Conservation (phyloP, 805 yeast genomes). For the Wickerhamiella lipophila region DNA sequence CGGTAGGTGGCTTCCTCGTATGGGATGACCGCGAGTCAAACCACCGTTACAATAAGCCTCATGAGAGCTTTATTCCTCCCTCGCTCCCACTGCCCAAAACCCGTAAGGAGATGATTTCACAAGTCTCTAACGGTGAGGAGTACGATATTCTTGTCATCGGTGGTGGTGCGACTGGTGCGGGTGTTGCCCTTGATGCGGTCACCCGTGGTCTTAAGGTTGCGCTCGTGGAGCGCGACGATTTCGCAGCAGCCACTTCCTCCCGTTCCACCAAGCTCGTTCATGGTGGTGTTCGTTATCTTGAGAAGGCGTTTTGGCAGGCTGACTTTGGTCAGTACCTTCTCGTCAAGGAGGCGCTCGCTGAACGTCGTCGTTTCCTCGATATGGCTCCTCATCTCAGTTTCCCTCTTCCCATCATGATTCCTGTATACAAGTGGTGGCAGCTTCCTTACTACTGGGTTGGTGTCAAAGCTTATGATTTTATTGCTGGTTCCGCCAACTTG, state of each 20-base stretch:
- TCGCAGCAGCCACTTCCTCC: conserved; percentile 85
- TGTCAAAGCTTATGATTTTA: conserved; percentile 79
- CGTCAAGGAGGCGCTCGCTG: conserved; percentile 80
- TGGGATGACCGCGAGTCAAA: conserved; percentile 21
- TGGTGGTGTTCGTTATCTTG: conserved; percentile 92
- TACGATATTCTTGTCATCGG: conserved; percentile 81
- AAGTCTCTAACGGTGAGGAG: conserved; percentile 32
- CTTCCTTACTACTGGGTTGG: conserved; percentile 88
- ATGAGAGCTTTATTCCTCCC: conserved; percentile 19
- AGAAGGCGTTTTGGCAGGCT: conserved; percentile 85
- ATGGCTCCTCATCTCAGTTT: conserved; percentile 87
- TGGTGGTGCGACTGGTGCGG: conserved; percentile 95
- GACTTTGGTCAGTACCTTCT: conserved; percentile 81
- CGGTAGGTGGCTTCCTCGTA: conserved; percentile 19
- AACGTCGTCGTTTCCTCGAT: conserved; percentile 70
- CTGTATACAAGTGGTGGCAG: conserved; percentile 95
- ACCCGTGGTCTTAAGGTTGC: conserved; percentile 85
- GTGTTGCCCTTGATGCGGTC: conserved; percentile 82
- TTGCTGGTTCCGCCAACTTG: conserved; percentile 82
- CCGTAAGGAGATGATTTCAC: conserved; percentile 22
- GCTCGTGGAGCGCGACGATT: conserved; percentile 74
- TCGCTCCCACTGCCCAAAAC: conserved; percentile 23
- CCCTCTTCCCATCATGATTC: conserved; percentile 84
- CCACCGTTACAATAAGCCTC: conserved; percentile 22
- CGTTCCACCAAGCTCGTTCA: conserved; percentile 94